Conservation (phyloP, 2,329 filamentous ascomycete genomes). For the Colletotrichum gloeosporioides region DNA sequence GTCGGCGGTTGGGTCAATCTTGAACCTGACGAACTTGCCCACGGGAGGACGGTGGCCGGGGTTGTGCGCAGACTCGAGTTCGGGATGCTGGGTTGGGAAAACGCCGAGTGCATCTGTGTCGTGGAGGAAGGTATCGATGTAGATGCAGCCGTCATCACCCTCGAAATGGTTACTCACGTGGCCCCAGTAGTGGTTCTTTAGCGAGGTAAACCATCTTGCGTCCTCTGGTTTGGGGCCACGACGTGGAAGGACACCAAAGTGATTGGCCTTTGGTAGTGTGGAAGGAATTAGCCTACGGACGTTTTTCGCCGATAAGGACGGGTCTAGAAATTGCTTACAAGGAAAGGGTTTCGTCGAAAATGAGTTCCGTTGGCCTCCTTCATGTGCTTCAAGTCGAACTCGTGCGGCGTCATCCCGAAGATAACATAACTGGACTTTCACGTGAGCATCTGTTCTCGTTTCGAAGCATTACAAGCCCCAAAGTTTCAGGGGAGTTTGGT, state of each 20-base stretch:
- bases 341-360: neutral
- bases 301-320: too few species aligned
- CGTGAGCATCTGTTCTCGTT: fast-evolving
- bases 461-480: fast-evolving
- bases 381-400: neutral
- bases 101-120: neutral
- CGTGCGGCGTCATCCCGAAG: neutral
- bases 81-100: neutral
- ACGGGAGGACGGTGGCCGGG: neutral
- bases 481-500: neutral
- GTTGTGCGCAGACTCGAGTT: neutral
- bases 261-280: neutral
- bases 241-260: neutral
- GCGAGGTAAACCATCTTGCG: neutral
- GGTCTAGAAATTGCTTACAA: neutral
- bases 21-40: neutral
- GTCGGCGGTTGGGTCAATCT: neutral
- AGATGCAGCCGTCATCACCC: neutral
- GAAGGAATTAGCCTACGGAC: fast-evolving
- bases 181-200: neutral
- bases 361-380: neutral
- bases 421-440: neutral
- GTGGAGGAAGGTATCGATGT: neutral
- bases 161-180: neutral
- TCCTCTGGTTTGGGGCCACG: neutral